Evolutionary conservation across 116 monocot genomes (phyloP), one percentile per base, ranked within the genome.

Genomic region (Zostera marina): DNA sequence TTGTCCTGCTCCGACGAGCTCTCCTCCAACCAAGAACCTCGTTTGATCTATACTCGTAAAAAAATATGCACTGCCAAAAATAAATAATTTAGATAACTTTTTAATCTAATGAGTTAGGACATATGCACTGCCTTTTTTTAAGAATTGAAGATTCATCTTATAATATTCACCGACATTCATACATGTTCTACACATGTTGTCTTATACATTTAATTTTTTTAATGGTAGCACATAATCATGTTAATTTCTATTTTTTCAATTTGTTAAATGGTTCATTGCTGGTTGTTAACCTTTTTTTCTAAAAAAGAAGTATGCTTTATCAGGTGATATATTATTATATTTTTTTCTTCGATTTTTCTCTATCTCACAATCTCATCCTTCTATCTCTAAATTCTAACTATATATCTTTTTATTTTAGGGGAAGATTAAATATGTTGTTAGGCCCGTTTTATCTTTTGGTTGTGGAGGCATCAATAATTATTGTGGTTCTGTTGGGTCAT

Each of bases 401-500:
- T 26, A 47, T 24, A n/a, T 46, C 41, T 5, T 52, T 3, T 11
- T 15, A 10, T 68, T 46, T 19, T 60, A 93, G 93, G 93, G 88
- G 51, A 76, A 74, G 70, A 42, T 79, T 42, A 93, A 68, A 69
- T 93, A 87, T 70, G 79, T 76, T 41, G 60, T 81, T 48, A 76
- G 93, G 46, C 87, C 87, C 60, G 77, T 87, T 41, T 67, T 87
- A 58, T 79, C 74, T 68, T 65, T 62, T 52, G 75, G 81, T 54
- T 93, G 93, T 58, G 76, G 79, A 68, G 59, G 68, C 53, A 23
- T 32, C 26, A 52, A 58, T 16, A 79, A 79, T 74, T 77, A 70
- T 68, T 87, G 87, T 55, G 74, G 81, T 65, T 63, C 73, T 63
- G 52, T 84, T 70, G 93, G 93, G 49, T 66, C 84, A 66, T 68